Evolutionary conservation across 179 eudicot genomes (phyloP).

Genomic region (Heliamphora pulchella): DNA sequence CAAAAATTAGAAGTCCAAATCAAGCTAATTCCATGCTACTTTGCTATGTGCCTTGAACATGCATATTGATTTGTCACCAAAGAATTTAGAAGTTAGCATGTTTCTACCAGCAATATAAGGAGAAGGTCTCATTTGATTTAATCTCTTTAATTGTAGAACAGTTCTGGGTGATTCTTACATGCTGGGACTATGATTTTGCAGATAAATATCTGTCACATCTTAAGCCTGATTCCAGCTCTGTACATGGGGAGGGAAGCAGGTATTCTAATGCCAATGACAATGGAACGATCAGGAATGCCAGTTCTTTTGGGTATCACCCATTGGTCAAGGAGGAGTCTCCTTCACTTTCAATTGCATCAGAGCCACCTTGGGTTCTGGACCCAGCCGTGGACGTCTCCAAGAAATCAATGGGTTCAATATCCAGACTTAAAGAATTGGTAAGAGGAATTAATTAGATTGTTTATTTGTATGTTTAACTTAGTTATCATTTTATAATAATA

Average conservation of each 20-base stretch:
- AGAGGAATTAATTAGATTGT: constrained; percentile 15
- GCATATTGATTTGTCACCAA: background rate
- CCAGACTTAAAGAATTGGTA: constrained; percentile 69
- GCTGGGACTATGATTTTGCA: constrained; percentile 28
- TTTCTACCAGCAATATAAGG: too few relatives aligned
- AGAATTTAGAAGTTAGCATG: too few relatives aligned
- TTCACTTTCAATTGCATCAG: constrained; percentile 31
- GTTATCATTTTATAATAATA: background rate
- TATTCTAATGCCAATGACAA: constrained; percentile 39
- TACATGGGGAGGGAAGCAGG: constrained; percentile 51
- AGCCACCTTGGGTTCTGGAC: constrained; percentile 41
- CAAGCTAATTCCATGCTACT: background rate
- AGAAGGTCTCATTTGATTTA: background rate
- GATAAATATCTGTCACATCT: constrained; percentile 58
- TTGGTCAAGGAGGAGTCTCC: constrained; percentile 37
- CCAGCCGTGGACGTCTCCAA: constrained; percentile 41
- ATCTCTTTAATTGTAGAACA: background rate
- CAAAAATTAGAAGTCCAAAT: background rate
- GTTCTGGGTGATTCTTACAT: too few relatives aligned
- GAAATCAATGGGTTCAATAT: constrained; percentile 45
- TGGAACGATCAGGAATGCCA: constrained; percentile 38
- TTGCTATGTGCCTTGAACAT: background rate
- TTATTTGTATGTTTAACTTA: background rate
- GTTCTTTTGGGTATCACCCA: constrained; percentile 43
- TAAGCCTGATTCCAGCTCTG: constrained; percentile 43